phyloP scores from a whole-genome alignment of 306 rosid genomes.

The Hippophae gyantsensis region DNA sequence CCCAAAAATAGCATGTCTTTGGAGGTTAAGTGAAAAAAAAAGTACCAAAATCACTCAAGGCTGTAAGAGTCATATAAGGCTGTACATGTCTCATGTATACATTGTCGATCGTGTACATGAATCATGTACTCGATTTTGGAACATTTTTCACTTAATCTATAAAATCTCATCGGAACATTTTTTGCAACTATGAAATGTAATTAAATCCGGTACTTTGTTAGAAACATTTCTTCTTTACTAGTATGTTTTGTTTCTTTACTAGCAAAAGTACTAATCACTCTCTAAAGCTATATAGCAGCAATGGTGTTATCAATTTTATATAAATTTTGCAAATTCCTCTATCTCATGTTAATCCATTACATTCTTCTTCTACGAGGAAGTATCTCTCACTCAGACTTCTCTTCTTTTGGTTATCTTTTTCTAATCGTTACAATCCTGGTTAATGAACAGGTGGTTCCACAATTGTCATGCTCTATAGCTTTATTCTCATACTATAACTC shows the following conservation, averaged over 20 bases:
- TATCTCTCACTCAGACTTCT: background rate
- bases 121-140: too few relatives aligned
- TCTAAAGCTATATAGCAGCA: too few relatives aligned
- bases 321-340: too few relatives aligned
- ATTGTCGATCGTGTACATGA: too few relatives aligned
- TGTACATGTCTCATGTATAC: too few relatives aligned
- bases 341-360: background rate
- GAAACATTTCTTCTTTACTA: background rate
- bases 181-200: constrained; percentile 9
- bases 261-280: background rate
- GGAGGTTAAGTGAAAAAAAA: too few relatives aligned
- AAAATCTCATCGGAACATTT: too few relatives aligned
- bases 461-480: constrained; percentile 73
- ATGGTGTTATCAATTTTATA: too few relatives aligned
- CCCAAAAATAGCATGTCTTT: background rate
- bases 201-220: background rate
- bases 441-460: constrained; percentile 67
- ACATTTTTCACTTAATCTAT: too few relatives aligned
- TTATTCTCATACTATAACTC: constrained; percentile 83
- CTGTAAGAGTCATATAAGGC: too few relatives aligned
- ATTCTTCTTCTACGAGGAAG: background rate
- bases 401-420: background rate
- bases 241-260: background rate
- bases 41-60: too few relatives aligned
- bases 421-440: constrained; percentile 13